Evolutionary conservation across 345 rosid species (phyloP), one percentile per base, ranked within the genome.

Genomic region (Stellera chamaejasme): DNA sequence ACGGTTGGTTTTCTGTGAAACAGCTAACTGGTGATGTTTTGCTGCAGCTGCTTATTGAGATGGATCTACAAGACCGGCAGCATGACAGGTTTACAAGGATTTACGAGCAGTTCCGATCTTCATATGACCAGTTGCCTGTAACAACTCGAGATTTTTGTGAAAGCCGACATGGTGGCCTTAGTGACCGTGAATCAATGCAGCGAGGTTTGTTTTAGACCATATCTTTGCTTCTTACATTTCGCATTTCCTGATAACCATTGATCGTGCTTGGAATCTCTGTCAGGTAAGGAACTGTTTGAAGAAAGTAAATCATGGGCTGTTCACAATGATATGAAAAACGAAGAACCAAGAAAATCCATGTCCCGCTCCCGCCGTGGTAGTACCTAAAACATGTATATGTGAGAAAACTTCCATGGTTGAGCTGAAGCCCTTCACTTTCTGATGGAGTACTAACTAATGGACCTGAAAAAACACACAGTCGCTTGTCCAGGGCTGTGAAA

Each of bases 21-120:
- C 39, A 32, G 23, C 23, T n/a, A 36, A 11, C 71, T 66, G 62
- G 71, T 59, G 62, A 36, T 55, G 46, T 42, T 66, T 61, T 51
- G 47, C 47, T 50, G 45, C 67, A 88, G 99, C 67, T 77, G 58
- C 84, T 93, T 36, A 74, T 83, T 2, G 84, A 86, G 67, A 78
- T 87, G 99, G 99, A 93, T 83, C 72, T 78, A 66, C 73, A 64
- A 49, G 94, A 93, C 54, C 86, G 87, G 68, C 71, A 36, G 43
- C 45, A 69, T 44, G 97, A 88, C 74, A 79, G 64, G 58, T 54
- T 70, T 66, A 79, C 76, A 56, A 85, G 78, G 67, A 67, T 80
- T 44, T 72, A 76, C 48, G 42, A 58, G 58, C 69, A 66, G 56
- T 57, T 93, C 58, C 69, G 52, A 36, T 69, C 76, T 27, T 96